Conservation (phyloP, 352 stramenopile species). For the Phytophthora europaea region DNA sequence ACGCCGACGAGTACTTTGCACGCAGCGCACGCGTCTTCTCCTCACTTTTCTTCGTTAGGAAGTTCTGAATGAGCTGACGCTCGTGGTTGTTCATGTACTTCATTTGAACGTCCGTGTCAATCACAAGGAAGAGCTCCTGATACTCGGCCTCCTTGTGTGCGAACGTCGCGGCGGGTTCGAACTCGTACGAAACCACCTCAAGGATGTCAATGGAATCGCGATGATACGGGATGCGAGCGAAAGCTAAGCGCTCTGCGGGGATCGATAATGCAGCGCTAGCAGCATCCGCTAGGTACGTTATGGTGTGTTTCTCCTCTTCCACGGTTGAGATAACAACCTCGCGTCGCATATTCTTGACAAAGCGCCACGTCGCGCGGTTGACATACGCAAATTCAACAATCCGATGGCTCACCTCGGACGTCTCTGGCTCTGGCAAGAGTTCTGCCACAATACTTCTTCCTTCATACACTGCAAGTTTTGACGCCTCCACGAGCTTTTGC, state of each 20-base stretch:
- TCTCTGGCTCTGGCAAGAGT: constrained; percentile 69
- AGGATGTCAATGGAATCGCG: constrained; percentile 78
- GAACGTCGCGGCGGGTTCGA: constrained; percentile 36
- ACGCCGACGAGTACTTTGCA: constrained; percentile 56
- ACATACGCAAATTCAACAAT: constrained; percentile 79
- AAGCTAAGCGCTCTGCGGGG: constrained; percentile 56
- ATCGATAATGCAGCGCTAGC: constrained; percentile 58
- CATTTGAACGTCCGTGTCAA: constrained; percentile 55
- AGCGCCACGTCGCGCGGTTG: constrained; percentile 71
- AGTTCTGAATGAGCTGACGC: constrained; percentile 62
- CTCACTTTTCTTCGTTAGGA: constrained; percentile 68
- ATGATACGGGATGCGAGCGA: constrained; percentile 71
- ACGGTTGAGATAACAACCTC: constrained; percentile 64
- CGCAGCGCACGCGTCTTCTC: constrained; percentile 58
- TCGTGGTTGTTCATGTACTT: constrained; percentile 55
- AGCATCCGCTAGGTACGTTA: constrained; percentile 53
- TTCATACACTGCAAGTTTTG: constrained; percentile 82
- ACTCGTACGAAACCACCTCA: constrained; percentile 72
- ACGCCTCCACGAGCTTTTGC: constrained; percentile 70
- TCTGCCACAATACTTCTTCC: constrained; percentile 77
- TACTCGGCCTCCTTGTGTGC: constrained; percentile 54
- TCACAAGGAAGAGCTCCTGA: constrained; percentile 75
- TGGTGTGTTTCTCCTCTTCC: constrained; percentile 36
- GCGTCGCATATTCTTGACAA: constrained; percentile 61
- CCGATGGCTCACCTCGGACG: constrained; percentile 53